Percentiles rank a stretch among this genome's conserved stretches.
Evolutionary conservation across 192 early-diverging fungal species (phyloP).

Genomic region (Rhizophagus sp.): DNA sequence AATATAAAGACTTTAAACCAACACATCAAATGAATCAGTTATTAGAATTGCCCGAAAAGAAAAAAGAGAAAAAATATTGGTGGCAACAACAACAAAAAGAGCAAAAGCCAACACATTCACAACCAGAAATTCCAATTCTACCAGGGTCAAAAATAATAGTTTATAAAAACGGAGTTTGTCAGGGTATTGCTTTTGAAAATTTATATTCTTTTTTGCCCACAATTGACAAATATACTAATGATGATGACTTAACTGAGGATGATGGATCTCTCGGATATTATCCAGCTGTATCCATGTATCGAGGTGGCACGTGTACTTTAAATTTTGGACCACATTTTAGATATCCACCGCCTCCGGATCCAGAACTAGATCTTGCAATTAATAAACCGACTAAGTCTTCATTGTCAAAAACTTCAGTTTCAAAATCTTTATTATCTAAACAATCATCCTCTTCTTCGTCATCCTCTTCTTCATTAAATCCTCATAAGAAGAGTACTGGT

Average conservation of each 20-base stretch:
- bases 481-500: neutral
- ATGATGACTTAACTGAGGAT: slow-evolving; percentile 52
- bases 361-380: slow-evolving; percentile 39
- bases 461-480: neutral
- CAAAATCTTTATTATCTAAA: neutral
- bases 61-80: slow-evolving; percentile 27
- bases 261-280: slow-evolving; percentile 69
- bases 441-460: neutral
- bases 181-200: slow-evolving; percentile 57
- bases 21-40: slow-evolving; percentile 53
- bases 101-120: neutral
- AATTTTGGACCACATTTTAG: slow-evolving; percentile 67
- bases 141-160: slow-evolving; percentile 59
- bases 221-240: slow-evolving; percentile 40
- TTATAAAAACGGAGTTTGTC: slow-evolving; percentile 65
- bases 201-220: slow-evolving; percentile 50
- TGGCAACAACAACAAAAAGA: slow-evolving; percentile 23
- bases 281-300: slow-evolving; percentile 61
- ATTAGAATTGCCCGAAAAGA: slow-evolving; percentile 47
- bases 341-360: slow-evolving; percentile 51
- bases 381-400: neutral
- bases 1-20: slow-evolving; percentile 55
- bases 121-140: slow-evolving; percentile 35
- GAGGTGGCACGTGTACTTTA: slow-evolving; percentile 59
- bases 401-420: neutral